Evolutionary conservation across 176 grass and related monocot genomes (phyloP).

Genomic region (Ampelocalamus luodianensis): DNA sequence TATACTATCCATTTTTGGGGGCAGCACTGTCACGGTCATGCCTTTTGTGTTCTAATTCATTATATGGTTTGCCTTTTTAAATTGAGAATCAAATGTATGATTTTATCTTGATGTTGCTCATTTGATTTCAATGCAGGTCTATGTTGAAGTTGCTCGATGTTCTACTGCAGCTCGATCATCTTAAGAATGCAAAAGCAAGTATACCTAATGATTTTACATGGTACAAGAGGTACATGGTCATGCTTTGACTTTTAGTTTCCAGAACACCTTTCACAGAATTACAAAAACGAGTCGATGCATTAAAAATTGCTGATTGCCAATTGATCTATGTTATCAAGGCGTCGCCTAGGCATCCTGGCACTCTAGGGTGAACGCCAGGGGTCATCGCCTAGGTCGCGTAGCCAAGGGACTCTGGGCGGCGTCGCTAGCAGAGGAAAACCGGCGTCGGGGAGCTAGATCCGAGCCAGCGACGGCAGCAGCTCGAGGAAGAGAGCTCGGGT

Average conservation of each 20-base stretch:
- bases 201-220: constrained; percentile 99
- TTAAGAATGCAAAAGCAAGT: constrained; percentile 99
- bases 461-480: too few species aligned
- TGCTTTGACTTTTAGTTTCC: constrained; percentile 27
- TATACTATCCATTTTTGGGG: neutral
- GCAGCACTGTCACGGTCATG: neutral
- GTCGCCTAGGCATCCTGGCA: too few species aligned
- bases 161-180: constrained; percentile 97
- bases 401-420: too few species aligned
- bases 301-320: constrained; percentile 17
- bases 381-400: too few species aligned
- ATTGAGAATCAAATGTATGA: constrained; percentile 19
- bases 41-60: constrained; percentile 7
- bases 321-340: neutral
- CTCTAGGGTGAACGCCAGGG: too few species aligned
- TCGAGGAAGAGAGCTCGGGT: too few species aligned
- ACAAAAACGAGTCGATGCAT: constrained; percentile 15
- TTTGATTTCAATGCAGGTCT: constrained; percentile 67
- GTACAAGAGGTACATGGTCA: constrained; percentile 86
- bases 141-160: constrained; percentile 97
- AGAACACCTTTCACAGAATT: constrained; percentile 26
- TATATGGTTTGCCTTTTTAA: neutral
- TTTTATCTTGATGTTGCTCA: constrained; percentile 34
- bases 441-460: too few species aligned
- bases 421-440: too few species aligned